These are phyloP conservation scores for Brettanomyces anomalus DNA, from an alignment of 805 yeast genomes.

Conservation along the genomic window DNA sequence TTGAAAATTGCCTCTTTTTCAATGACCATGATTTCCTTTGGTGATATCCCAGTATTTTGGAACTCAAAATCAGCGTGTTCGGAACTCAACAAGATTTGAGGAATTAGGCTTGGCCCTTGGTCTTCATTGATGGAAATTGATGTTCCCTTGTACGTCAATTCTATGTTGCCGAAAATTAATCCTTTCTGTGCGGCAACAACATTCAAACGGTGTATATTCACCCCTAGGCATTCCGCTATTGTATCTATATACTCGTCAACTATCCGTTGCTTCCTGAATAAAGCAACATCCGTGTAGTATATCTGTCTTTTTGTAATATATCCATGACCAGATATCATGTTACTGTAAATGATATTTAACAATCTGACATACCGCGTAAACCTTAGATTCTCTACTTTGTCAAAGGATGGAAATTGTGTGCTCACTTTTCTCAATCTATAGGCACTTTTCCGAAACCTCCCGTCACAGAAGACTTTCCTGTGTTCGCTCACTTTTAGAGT, in stretches of 20 bases:
- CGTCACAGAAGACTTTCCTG: slow-evolving; percentile 1
- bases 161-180: slow-evolving; percentile 34
- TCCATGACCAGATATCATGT: neutral
- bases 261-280: slow-evolving; percentile 36
- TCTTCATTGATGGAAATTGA: slow-evolving; percentile 3
- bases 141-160: slow-evolving; percentile 9
- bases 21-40: slow-evolving; percentile 31
- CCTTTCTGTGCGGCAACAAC: slow-evolving; percentile 52
- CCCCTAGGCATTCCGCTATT: slow-evolving; percentile 29
- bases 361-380: slow-evolving; percentile 1
- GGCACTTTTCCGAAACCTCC: neutral
- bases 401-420: slow-evolving; percentile 1
- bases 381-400: neutral
- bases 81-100: slow-evolving; percentile 25
- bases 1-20: slow-evolving; percentile 47
- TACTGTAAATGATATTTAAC: neutral
- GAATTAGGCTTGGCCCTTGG: slow-evolving; percentile 26
- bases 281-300: slow-evolving; percentile 46
- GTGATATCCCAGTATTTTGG: slow-evolving; percentile 2
- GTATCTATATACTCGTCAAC: slow-evolving; percentile 32
- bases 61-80: slow-evolving; percentile 11
- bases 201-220: slow-evolving; percentile 30
- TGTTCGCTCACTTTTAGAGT: slow-evolving; percentile 5
- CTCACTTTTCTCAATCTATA: neutral
- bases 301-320: slow-evolving; percentile 45